Base-by-base conservation (phyloP, 2,329 filamentous ascomycete genomes). In the Alternaria incomplexa region DNA sequence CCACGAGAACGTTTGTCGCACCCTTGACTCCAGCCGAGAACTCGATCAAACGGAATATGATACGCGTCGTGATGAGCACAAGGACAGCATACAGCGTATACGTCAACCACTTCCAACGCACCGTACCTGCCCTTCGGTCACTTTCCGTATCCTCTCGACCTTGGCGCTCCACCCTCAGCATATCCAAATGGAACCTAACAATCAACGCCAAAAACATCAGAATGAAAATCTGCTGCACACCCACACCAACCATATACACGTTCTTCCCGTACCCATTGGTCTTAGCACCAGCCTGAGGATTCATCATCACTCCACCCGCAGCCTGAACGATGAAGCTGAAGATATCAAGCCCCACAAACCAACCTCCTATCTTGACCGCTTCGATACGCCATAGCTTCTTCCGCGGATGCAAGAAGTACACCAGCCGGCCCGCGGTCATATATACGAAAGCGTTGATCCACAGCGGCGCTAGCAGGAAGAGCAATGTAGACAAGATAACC, bases 11-110 rank as follows among this genome's bases (percentile, higher is more conserved):
- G n/a, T 36, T 52, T 1, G 5, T 81, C 68, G 40, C n/a, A 76
- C 66, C 51, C 44, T 77, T 75, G 20, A 84, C 70, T 11, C 85
- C 85, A 5, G 80, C 78, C 0, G 81, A 80, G 69, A 86, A 90
- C 73, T 90, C 87, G 56, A 82, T 75, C 2, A 91, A 80, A 28
- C 88, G 86, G 76, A 85, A 91, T 65, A 88, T 83, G 72, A 90
- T 89, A 32, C 88, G 85, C 26, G 73, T 66, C 0, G 82, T 83
- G 62, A 86, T 85, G 32, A 85, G 75, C 0, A 65, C 62, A 11
- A 86, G 72, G 0, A 73, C 73, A 6, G 74, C 73, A 61, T 83
- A 85, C 0, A 85, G 70, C 1, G 76, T 73, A 56, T 79, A 83
- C 3, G 82, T 70, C 22, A 76, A 36, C 61, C 46, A 68, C 30